Evolutionary conservation across 2,329 filamentous ascomycete genomes (phyloP).

Genomic region (Ophiocordyceps camponoti-saundersi): DNA sequence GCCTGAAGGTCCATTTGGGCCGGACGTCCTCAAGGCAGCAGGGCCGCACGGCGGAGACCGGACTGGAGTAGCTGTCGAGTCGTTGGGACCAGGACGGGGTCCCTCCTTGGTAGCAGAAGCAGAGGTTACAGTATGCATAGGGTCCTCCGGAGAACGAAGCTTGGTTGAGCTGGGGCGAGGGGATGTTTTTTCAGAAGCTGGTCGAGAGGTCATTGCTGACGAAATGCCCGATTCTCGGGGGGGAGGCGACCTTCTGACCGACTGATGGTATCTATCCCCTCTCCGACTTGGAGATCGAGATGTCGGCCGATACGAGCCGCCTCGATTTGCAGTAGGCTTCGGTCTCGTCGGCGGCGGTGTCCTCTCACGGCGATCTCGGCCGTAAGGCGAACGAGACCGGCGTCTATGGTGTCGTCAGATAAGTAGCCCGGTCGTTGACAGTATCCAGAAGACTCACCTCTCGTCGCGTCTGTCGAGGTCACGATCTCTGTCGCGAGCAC

Average conservation of each 20-base stretch:
- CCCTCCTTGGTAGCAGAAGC: constrained; percentile 11
- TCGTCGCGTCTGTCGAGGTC: constrained; percentile 25
- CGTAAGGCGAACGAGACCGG: constrained; percentile 36
- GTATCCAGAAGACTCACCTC: constrained; percentile 11
- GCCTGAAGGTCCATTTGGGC: constrained; percentile 22
- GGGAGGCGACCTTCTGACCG: constrained; percentile 29
- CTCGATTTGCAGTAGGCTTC: constrained; percentile 13
- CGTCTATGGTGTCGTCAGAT: constrained; percentile 16
- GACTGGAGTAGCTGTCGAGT: constrained; percentile 10
- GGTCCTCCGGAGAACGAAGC: constrained; percentile 27
- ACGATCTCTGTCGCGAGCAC: constrained; percentile 13
- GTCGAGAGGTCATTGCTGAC: constrained; percentile 32
- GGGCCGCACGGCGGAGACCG: constrained; percentile 38
- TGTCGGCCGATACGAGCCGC: constrained; percentile 32
- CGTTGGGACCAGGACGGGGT: constrained; percentile 11
- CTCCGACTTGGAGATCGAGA: constrained; percentile 34
- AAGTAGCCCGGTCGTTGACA: not conserved
- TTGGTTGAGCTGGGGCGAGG: constrained; percentile 30
- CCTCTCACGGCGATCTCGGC: constrained; percentile 25
- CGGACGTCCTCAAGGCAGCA: constrained; percentile 32
- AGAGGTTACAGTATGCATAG: constrained; percentile 13
- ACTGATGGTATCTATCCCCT: constrained; percentile 21
- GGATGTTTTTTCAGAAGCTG: constrained; percentile 32
- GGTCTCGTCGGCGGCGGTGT: constrained; percentile 11
- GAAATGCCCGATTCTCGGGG: constrained; percentile 30